phyloP scores from a whole-genome alignment of 2,329 filamentous ascomycete species.

The Diaporthe amygdali region DNA sequence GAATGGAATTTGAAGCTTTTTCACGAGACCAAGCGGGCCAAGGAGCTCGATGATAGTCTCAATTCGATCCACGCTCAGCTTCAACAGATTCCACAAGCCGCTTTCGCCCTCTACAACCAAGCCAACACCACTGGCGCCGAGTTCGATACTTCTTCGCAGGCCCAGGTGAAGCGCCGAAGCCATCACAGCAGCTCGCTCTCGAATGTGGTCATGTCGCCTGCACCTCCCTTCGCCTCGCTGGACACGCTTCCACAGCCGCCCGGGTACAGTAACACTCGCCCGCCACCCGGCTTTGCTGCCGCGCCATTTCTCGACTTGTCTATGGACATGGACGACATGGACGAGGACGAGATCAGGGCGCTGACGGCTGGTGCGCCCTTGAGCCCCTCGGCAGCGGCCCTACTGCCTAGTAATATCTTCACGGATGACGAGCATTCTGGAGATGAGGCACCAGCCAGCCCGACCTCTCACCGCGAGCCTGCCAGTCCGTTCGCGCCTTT shows the following conservation, averaged over 20 bases:
- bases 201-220: slow-evolving; percentile 45
- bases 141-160: slow-evolving; percentile 47
- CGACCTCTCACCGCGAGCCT: slow-evolving; percentile 37
- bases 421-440: slow-evolving; percentile 66
- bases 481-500: slow-evolving; percentile 42
- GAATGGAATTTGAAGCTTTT: slow-evolving; percentile 57
- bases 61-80: slow-evolving; percentile 54
- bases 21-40: slow-evolving; percentile 51
- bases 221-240: slow-evolving; percentile 45
- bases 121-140: slow-evolving; percentile 49
- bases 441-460: slow-evolving; percentile 63
- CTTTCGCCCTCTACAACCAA: slow-evolving; percentile 48
- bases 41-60: slow-evolving; percentile 54
- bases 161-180: slow-evolving; percentile 53
- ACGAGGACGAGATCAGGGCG: slow-evolving; percentile 66
- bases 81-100: slow-evolving; percentile 36
- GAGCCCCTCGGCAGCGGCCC: slow-evolving; percentile 76
- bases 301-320: slow-evolving; percentile 58
- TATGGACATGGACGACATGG: slow-evolving; percentile 45
- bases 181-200: slow-evolving; percentile 53
- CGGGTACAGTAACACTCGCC: slow-evolving; percentile 9
- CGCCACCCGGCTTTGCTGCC: slow-evolving; percentile 55
- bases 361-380: slow-evolving; percentile 71
- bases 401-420: slow-evolving; percentile 73
- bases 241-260: slow-evolving; percentile 18